A percentile compares a stretch with the other conserved stretches of the same genome.
Conservation (phyloP, 1,139 yeast species). For the Nakaseomyces sp. region DNA sequence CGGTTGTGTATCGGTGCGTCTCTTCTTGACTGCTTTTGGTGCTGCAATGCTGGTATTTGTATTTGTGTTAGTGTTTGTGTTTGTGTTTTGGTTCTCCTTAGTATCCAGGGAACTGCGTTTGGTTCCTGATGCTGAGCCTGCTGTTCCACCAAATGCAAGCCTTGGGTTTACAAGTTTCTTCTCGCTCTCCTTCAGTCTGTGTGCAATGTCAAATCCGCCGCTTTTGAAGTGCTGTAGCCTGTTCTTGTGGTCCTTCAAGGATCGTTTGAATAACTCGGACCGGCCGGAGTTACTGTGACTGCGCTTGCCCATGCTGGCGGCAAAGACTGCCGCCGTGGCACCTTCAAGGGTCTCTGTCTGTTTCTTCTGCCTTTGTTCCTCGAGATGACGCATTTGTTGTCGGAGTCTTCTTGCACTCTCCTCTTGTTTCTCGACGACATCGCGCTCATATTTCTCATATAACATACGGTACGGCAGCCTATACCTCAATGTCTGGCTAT, state of each 20-base stretch:
- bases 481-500: constrained; percentile 21
- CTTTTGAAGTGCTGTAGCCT: constrained; percentile 21
- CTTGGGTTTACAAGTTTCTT: not conserved
- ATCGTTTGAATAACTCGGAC: constrained; percentile 18
- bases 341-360: constrained; percentile 35
- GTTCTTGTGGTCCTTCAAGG: constrained; percentile 18
- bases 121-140: constrained; percentile 10
- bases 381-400: constrained; percentile 36
- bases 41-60: too few species aligned
- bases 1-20: constrained; percentile 14
- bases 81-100: not conserved
- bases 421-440: constrained; percentile 40
- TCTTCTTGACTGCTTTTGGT: constrained; percentile 13
- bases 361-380: constrained; percentile 40
- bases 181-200: not conserved
- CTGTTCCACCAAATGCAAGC: constrained; percentile 26
- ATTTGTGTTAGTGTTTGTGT: not conserved
- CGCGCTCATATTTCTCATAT: constrained; percentile 38
- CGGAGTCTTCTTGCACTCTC: constrained; percentile 45
- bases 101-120: not conserved
- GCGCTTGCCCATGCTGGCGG: constrained; percentile 1
- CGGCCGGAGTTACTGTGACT: constrained; percentile 8
- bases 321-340: constrained; percentile 10
- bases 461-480: constrained; percentile 34
- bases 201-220: constrained; percentile 15